Evolutionary conservation across 352 stramenopile species (phyloP), one percentile per base, ranked within the genome.

Genomic region (Phytophthora pluvialis): DNA sequence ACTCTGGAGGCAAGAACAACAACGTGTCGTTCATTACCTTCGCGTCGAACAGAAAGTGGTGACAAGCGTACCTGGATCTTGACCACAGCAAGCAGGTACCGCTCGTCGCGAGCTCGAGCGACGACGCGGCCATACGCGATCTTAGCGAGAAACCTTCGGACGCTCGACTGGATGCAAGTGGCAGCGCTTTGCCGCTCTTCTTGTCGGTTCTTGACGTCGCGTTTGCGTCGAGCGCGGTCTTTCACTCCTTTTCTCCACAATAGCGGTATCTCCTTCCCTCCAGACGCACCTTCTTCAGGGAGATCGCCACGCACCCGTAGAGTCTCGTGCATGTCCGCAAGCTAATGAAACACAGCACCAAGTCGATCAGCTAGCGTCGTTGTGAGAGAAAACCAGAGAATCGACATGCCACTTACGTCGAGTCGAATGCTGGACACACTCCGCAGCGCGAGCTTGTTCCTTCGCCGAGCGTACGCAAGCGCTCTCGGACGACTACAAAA

Each of bases 181-280:
- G 72, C 80, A 5, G 83, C 79, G 9, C 43, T 45, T 35, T 85
- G 53, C 9, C 72, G 58, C 9, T 67, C 74, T 43, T 90, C 81
- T 12, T 79, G 73, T 1, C 58, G 70, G 5, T 57, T 66, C 8
- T 76, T 79, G 31, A 80, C 39, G 29, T 78, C 64, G 13, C 65
- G 67, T 38, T 92, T 92, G 6, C 72, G 73, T 35, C 49, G 52
- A 11, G 78, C 80, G 21, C 75, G 74, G 5, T 75, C 60, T 28
- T 75, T 53, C n/a, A 90, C 67, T 0, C 75, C 75, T 62, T 88
- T 73, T 15, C 79, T 61, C 80, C 83, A 91, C 15, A 77, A 54
- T 11, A 68, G 60, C 0, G 46, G 32, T n/a, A 35, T 47, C 3
- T 60, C 49, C 13, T 68, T 64, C 18, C 36, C 39, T 9, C 4